Percentiles rank a stretch among this genome's conserved stretches.
Conservation (phyloP, 805 yeast species). For the Myxozyma neotropica region DNA sequence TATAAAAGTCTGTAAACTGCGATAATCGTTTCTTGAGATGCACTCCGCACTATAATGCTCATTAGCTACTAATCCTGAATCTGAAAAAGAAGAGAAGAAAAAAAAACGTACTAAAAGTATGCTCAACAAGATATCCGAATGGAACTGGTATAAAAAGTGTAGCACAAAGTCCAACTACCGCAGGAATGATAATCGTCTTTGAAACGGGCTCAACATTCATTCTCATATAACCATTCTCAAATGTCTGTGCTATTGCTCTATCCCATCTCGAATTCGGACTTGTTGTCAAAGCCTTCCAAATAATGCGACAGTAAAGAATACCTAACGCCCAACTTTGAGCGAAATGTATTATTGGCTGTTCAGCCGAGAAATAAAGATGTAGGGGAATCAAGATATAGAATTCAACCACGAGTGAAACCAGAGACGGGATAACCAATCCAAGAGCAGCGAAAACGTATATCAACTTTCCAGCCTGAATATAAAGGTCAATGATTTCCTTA, state of each 20-base stretch:
- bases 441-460: constrained; percentile 1
- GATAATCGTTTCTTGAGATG: constrained; percentile 15
- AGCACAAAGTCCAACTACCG: constrained; percentile 6
- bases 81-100: neutral
- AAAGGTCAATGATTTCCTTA: constrained; percentile 11
- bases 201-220: constrained; percentile 17
- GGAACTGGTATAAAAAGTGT: constrained; percentile 16
- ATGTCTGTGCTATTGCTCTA: constrained; percentile 2
- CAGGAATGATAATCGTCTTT: constrained; percentile 12
- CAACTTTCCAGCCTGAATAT: neutral
- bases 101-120: constrained; percentile 7
- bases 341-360: constrained; percentile 26
- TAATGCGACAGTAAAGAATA: constrained; percentile 20
- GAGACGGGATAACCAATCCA: constrained; percentile 25
- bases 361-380: constrained; percentile 19
- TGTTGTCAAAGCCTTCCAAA: constrained; percentile 12
- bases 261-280: neutral
- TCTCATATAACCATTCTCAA: constrained; percentile 16
- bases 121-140: constrained; percentile 18
- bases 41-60: constrained; percentile 2
- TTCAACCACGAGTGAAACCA: constrained; percentile 29
- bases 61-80: neutral
- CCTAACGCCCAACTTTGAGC: constrained; percentile 30
- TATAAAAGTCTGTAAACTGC: constrained; percentile 19
- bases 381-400: constrained; percentile 27